phyloP scores from a whole-genome alignment of 2,329 filamentous ascomycete genomes.

The Thielaviopsis populi region DNA sequence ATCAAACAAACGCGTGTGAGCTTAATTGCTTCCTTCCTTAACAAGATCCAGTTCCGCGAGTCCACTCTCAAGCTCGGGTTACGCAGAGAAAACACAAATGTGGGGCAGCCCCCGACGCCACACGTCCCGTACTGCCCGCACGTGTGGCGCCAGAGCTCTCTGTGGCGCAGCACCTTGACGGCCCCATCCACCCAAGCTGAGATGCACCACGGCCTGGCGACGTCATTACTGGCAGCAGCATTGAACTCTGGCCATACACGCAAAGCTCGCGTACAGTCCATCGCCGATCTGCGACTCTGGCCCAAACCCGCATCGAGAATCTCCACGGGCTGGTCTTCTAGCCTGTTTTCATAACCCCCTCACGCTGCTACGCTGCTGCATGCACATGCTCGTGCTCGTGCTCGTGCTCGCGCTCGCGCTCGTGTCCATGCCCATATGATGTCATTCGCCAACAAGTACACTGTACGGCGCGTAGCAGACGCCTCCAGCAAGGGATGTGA shows the following conservation, averaged over 20 bases:
- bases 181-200: too few relatives aligned
- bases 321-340: not conserved
- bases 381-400: too few relatives aligned
- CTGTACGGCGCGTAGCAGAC: slow-evolving; percentile 75
- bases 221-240: not conserved
- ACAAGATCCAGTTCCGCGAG: not conserved
- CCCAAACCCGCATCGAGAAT: not conserved
- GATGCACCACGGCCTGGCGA: not conserved
- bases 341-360: not conserved
- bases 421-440: slow-evolving; percentile 24
- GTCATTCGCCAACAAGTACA: slow-evolving; percentile 63
- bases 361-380: too few relatives aligned
- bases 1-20: not conserved
- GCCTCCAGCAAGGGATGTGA: slow-evolving; percentile 71
- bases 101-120: not conserved
- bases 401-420: too few relatives aligned
- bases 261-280: too few relatives aligned
- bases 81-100: not conserved
- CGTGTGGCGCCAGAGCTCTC: too few relatives aligned
- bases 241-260: not conserved
- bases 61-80: not conserved
- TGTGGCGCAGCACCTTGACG: too few relatives aligned
- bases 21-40: not conserved
- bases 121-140: not conserved
- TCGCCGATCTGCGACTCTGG: too few relatives aligned